phyloP scores from a whole-genome alignment of 1,284 basidiomycete species.

The Testicularia cyperi region DNA sequence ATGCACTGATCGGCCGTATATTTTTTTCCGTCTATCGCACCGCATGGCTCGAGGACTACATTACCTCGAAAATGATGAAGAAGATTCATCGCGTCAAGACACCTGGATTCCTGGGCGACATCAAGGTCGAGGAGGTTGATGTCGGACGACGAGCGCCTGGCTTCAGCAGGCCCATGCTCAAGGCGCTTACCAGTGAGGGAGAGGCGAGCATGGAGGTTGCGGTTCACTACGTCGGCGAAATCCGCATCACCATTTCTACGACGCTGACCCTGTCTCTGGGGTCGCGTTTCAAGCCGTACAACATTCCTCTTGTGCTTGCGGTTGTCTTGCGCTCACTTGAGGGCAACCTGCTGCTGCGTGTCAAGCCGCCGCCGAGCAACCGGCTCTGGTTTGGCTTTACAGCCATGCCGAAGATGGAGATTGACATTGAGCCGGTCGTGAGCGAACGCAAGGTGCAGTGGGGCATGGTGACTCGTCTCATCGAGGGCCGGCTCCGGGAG shows the following conservation, averaged over 20 bases:
- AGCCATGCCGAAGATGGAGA: constrained; percentile 81
- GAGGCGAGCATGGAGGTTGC: constrained; percentile 84
- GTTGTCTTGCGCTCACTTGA: constrained; percentile 81
- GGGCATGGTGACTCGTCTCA: constrained; percentile 84
- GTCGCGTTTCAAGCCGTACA: constrained; percentile 77
- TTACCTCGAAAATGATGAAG: constrained; percentile 86
- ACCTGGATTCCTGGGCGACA: constrained; percentile 79
- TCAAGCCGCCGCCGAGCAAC: constrained; percentile 93
- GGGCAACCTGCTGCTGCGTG: constrained; percentile 83
- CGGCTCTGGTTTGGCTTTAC: constrained; percentile 98
- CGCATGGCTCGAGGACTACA: constrained; percentile 74
- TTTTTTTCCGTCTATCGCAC: constrained; percentile 91
- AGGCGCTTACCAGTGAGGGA: constrained; percentile 88
- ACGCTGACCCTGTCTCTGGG: constrained; percentile 77
- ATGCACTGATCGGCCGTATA: constrained; percentile 84
- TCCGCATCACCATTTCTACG: constrained; percentile 85
- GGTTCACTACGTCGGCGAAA: constrained; percentile 78
- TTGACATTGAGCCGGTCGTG: constrained; percentile 88
- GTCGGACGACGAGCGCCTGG: constrained; percentile 75
- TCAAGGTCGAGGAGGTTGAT: constrained; percentile 83
- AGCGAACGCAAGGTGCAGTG: constrained; percentile 87
- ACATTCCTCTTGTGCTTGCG: constrained; percentile 83
- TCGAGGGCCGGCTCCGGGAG: constrained; percentile 84
- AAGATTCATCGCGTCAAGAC: constrained; percentile 88
- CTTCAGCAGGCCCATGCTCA: constrained; percentile 85